Conservation (phyloP, 257 asterid genomes). For the Solanum chmielewskii region DNA sequence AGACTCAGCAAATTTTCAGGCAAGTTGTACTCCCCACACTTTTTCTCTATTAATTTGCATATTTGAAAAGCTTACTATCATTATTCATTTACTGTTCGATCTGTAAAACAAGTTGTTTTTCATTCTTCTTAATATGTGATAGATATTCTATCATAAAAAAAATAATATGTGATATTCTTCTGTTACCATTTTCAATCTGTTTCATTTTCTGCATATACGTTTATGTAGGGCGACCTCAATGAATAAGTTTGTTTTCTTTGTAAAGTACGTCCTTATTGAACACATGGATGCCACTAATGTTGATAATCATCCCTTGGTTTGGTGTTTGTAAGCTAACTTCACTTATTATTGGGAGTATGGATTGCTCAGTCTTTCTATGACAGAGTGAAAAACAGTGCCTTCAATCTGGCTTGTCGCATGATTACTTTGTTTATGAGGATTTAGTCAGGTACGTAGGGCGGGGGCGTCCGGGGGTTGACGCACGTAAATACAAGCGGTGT, state of each 20-base stretch:
- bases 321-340: neutral
- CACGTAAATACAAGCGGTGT: neutral
- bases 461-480: neutral
- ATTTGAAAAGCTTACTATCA: neutral
- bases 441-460: neutral
- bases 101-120: neutral
- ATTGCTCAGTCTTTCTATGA: neutral
- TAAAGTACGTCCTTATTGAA: neutral
- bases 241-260: neutral
- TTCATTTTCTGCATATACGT: neutral
- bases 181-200: neutral
- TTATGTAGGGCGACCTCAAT: neutral
- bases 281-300: neutral
- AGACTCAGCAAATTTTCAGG: conserved; percentile 71
- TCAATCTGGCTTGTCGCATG: neutral
- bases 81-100: neutral
- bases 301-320: neutral
- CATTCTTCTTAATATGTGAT: neutral
- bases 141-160: no score
- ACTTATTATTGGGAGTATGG: neutral
- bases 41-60: neutral
- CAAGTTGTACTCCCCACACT: conserved; percentile 2
- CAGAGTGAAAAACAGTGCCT: neutral
- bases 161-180: neutral
- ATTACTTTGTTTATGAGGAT: neutral